Conservation (phyloP, 2,329 filamentous ascomycete genomes). For the Xylariaceae sp. region DNA sequence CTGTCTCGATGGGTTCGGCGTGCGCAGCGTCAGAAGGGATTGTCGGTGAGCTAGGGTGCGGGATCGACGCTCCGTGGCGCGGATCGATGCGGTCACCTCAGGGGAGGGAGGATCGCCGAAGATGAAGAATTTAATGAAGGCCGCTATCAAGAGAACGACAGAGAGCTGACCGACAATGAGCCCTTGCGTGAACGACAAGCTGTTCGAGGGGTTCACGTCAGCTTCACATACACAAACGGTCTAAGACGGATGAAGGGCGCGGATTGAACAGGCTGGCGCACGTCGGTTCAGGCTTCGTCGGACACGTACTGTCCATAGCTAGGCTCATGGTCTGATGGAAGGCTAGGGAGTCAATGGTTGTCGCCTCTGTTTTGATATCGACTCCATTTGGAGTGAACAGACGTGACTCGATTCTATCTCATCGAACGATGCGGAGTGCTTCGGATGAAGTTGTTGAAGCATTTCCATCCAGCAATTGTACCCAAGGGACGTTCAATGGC, state of each 20-base stretch:
- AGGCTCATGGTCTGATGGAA: constrained; percentile 13
- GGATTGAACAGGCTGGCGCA: constrained; percentile 20
- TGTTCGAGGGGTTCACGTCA: constrained; percentile 34
- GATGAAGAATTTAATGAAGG: constrained; percentile 99
- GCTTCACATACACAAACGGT: constrained; percentile 6
- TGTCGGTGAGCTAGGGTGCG: constrained; percentile 71
- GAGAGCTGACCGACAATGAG: constrained; percentile 90
- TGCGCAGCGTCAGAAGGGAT: constrained; percentile 60
- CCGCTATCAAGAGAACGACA: constrained; percentile 82
- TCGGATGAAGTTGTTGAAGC: background rate
- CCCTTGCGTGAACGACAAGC: constrained; percentile 87
- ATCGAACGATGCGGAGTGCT: background rate
- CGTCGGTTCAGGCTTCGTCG: constrained; percentile 33
- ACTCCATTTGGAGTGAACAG: constrained; percentile 3
- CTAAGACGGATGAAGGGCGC: background rate
- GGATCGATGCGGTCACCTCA: constrained; percentile 70
- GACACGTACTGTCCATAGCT: constrained; percentile 31
- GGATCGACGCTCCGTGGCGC: constrained; percentile 68
- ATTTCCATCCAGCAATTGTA: background rate
- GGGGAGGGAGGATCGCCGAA: constrained; percentile 88
- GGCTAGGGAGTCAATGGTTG: constrained; percentile 5
- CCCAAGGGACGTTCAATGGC: constrained; percentile 7
- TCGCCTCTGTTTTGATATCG: constrained; percentile 8
- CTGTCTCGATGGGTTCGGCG: constrained; percentile 33
- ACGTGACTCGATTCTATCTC: background rate